Conservation (phyloP, 768 basidiomycete genomes). For the Myochromella boudieri region DNA sequence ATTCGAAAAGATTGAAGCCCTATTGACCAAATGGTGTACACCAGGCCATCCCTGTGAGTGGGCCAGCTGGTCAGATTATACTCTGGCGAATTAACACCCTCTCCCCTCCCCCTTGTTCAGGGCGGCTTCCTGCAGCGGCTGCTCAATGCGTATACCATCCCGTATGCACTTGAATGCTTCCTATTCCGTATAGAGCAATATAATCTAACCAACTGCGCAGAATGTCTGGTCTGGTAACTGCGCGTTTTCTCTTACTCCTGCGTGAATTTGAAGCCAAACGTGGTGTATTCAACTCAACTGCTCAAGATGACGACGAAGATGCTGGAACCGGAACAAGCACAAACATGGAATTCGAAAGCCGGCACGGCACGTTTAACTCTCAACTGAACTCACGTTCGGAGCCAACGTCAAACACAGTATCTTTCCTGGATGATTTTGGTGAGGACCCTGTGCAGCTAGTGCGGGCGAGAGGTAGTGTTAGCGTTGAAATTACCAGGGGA, state of each 20-base stretch:
- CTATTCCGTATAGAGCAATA: no score
- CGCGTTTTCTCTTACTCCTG: conserved; percentile 17
- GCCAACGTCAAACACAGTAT: not conserved
- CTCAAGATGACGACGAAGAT: not conserved
- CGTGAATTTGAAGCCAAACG: conserved; percentile 16
- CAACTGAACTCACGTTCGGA: not conserved
- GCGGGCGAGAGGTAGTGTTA: not conserved
- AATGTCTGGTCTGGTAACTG: conserved; percentile 17
- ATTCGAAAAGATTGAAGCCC: no score
- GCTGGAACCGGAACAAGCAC: conserved; percentile 3
- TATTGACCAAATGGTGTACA: no score
- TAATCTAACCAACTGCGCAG: no score
- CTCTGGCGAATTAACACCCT: not conserved
- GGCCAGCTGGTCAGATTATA: not conserved
- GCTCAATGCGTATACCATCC: conserved; percentile 24
- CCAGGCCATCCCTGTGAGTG: conserved; percentile 21
- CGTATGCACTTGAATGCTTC: conserved; percentile 21
- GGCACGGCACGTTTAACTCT: not conserved
- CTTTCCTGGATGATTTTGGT: conserved; percentile 14
- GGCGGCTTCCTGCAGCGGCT: conserved; percentile 28
- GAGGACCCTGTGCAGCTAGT: conserved; percentile 15
- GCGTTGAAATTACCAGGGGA: not conserved
- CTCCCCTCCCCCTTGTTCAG: conserved; percentile 6
- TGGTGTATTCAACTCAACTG: not conserved
- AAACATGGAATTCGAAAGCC: conserved; percentile 6